Percentiles rank a stretch among this genome's conserved stretches.
Evolutionary conservation across 2,329 filamentous ascomycete species (phyloP).

Genomic region (Colletotrichum sp.): DNA sequence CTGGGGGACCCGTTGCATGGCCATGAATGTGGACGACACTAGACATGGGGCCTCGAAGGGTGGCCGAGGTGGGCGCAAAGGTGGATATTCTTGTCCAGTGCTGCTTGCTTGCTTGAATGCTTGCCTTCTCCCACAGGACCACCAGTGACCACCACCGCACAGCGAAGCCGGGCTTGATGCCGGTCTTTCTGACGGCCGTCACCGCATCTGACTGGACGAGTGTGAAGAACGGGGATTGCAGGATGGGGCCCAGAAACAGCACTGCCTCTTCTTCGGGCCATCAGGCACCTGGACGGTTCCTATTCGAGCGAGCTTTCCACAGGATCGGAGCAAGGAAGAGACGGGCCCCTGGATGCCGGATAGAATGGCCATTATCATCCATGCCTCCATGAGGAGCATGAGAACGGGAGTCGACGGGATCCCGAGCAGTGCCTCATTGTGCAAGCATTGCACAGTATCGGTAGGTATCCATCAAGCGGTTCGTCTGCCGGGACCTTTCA

Average conservation of each 20-base stretch:
- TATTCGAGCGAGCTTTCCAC: background rate
- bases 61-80: conserved; percentile 4
- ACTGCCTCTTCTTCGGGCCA: background rate
- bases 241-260: conserved; percentile 11
- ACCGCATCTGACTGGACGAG: background rate
- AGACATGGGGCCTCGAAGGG: conserved; percentile 1
- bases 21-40: conserved; percentile 9
- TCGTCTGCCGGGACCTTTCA: background rate
- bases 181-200: background rate
- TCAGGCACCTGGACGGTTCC: conserved; percentile 4
- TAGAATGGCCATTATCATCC: background rate
- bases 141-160: background rate
- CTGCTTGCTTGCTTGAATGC: background rate
- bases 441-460: background rate
- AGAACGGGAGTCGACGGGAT: background rate
- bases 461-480: background rate
- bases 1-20: conserved; percentile 11
- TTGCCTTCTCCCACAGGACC: no score
- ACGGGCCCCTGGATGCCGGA: background rate
- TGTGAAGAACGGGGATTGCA: conserved; percentile 10
- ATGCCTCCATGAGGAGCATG: background rate
- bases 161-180: background rate
- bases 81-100: background rate
- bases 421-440: background rate
- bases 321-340: conserved; percentile 14